Evolutionary conservation across 1,139 yeast species (phyloP).

Genomic region (Eremothecium gossypii): DNA sequence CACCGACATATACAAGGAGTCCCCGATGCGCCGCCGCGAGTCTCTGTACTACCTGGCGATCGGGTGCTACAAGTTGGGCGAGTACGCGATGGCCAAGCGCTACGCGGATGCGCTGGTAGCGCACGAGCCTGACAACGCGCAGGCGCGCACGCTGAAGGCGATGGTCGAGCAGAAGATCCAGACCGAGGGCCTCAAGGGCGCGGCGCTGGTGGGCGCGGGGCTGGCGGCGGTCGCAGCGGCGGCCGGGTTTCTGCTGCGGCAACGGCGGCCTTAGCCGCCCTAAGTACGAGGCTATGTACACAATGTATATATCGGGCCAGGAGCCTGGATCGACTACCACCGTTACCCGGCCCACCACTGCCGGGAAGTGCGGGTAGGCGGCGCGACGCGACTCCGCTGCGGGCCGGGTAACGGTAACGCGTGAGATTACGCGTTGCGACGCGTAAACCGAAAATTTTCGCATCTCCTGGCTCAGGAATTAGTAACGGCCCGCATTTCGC

Average conservation of each 20-base stretch:
- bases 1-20: conserved; percentile 64
- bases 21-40: conserved; percentile 80
- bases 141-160: conserved; percentile 60
- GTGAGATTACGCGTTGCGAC: too few relatives aligned
- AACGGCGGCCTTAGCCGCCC: conserved; percentile 16
- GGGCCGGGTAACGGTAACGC: too few relatives aligned
- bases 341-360: too few relatives aligned
- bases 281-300: too few relatives aligned
- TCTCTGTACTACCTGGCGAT: conserved; percentile 79
- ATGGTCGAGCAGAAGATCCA: conserved; percentile 81
- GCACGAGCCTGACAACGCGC: conserved; percentile 77
- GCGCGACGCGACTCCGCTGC: too few relatives aligned
- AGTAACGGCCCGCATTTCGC: too few relatives aligned
- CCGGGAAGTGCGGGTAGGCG: too few relatives aligned
- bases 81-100: conserved; percentile 74
- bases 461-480: too few relatives aligned
- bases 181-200: conserved; percentile 73
- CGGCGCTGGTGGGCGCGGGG: conserved; percentile 78
- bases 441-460: too few relatives aligned
- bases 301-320: too few relatives aligned
- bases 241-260: conserved; percentile 45
- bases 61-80: conserved; percentile 84
- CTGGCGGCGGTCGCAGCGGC: conserved; percentile 76
- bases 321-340: too few relatives aligned
- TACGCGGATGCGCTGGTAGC: conserved; percentile 70